Evolutionary conservation across 2,329 filamentous ascomycete genomes (phyloP).

Genomic region (Calonectria montana): DNA sequence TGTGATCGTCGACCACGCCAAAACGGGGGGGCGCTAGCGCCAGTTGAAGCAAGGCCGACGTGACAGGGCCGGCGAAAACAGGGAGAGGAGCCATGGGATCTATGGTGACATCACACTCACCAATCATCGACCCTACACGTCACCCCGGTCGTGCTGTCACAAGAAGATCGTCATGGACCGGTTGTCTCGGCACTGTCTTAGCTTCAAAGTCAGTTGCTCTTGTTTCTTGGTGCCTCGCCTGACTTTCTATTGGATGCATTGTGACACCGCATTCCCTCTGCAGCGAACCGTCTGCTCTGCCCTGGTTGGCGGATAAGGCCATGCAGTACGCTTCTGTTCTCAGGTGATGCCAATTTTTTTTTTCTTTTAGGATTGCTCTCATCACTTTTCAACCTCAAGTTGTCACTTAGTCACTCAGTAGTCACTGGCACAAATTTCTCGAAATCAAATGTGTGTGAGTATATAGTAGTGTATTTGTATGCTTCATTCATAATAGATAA

Average conservation of each 20-base stretch:
- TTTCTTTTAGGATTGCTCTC: too few relatives aligned
- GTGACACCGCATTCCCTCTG: background rate
- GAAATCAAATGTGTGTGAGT: background rate
- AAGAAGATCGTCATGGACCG: slow-evolving; percentile 12
- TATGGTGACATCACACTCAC: slow-evolving; percentile 20
- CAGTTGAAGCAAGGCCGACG: background rate
- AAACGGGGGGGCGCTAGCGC: background rate
- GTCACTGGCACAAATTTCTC: background rate
- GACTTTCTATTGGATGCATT: background rate
- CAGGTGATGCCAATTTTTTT: too few relatives aligned
- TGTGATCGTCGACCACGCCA: background rate
- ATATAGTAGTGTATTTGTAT: background rate
- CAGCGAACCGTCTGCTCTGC: background rate
- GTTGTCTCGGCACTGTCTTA: slow-evolving; percentile 1
- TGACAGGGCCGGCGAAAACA: slow-evolving; percentile 1
- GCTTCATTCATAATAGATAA: slow-evolving; percentile 24
- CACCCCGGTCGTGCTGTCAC: slow-evolving; percentile 12
- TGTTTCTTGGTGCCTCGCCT: background rate
- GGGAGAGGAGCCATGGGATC: background rate
- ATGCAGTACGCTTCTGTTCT: too few relatives aligned
- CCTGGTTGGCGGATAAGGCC: background rate
- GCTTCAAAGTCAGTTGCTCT: slow-evolving; percentile 1
- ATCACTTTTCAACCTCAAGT: background rate
- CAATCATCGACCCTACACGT: slow-evolving; percentile 21
- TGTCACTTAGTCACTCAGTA: background rate